phyloP scores from a whole-genome alignment of 1,284 basidiomycete species.

The Porodaedalea pini region DNA sequence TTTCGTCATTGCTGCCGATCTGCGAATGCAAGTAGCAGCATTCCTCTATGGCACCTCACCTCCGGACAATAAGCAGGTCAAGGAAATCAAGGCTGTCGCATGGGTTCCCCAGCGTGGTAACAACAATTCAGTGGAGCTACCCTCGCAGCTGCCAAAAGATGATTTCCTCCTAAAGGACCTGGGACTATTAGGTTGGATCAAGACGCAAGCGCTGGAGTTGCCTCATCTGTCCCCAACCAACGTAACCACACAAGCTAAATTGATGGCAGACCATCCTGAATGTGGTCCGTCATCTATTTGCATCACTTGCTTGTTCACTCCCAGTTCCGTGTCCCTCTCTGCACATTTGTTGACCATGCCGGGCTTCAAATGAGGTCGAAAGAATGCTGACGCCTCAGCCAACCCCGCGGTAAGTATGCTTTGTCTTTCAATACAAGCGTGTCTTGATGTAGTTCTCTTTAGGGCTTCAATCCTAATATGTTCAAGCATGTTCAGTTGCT shows the following conservation, averaged over 20 bases:
- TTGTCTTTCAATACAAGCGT: conserved; percentile 7
- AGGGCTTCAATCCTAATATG: conserved; percentile 97
- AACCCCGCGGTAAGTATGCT: conserved; percentile 61
- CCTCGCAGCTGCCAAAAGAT: conserved; percentile 82
- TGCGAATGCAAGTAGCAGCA: conserved; percentile 94
- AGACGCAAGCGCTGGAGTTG: conserved; percentile 92
- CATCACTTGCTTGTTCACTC: conserved; percentile 94
- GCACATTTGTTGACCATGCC: conserved; percentile 86
- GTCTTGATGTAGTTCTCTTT: conserved; percentile 23
- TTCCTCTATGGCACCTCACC: conserved; percentile 93
- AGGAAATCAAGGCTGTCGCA: conserved; percentile 96
- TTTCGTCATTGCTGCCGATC: conserved; percentile 91
- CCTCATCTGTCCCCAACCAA: conserved; percentile 91
- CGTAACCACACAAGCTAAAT: conserved; percentile 92
- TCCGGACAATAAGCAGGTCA: conserved; percentile 95
- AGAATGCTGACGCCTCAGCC: conserved; percentile 83
- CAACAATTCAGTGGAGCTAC: conserved; percentile 90
- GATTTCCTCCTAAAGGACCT: conserved; percentile 93
- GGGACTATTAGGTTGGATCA: conserved; percentile 97
- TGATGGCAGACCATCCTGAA: conserved; percentile 95
- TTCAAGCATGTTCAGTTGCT: conserved; percentile 94
- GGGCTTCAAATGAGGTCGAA: conserved; percentile 98
- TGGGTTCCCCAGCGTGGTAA: conserved; percentile 97
- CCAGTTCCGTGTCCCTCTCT: conserved; percentile 93
- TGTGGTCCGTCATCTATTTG: conserved; percentile 95